phyloP scores from a whole-genome alignment of 345 rosid species.

The Camelina hispida region DNA sequence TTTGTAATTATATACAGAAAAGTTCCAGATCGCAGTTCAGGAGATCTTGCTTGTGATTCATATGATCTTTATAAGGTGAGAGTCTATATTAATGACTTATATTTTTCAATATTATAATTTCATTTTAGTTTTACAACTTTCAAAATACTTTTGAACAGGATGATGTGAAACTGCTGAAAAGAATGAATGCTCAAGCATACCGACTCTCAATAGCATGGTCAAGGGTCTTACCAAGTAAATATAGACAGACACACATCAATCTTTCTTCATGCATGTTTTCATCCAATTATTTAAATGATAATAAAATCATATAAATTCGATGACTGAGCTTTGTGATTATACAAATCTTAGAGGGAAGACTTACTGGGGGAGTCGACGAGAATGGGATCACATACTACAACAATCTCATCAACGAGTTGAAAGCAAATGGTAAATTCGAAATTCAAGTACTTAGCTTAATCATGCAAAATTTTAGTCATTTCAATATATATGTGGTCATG shows the following conservation, averaged over 20 bases:
- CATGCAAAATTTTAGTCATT: not conserved
- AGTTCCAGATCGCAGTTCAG: conserved; percentile 24
- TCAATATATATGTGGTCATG: not conserved
- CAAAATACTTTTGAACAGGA: conserved; percentile 39
- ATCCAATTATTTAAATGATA: not conserved
- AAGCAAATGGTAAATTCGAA: conserved; percentile 18
- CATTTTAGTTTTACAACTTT: conserved; percentile 19
- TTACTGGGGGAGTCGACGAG: conserved; percentile 52
- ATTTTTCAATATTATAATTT: not conserved
- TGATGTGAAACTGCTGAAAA: conserved; percentile 16
- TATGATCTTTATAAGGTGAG: conserved; percentile 33
- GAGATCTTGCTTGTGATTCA: conserved; percentile 37
- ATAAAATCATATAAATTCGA: not conserved
- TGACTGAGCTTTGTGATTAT: not conserved
- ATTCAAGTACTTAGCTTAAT: not conserved
- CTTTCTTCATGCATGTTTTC: not conserved
- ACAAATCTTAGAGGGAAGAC: conserved; percentile 45
- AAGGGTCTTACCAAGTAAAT: conserved; percentile 49
- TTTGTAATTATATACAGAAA: conserved; percentile 6
- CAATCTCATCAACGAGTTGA: conserved; percentile 48
- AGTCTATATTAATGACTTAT: not conserved
- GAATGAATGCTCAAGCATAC: conserved; percentile 25
- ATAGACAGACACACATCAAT: not conserved
- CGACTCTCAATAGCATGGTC: conserved; percentile 46
- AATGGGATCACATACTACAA: conserved; percentile 54